Evolutionary conservation across 345 rosid genomes (phyloP).

Genomic region (Turnera subulata): DNA sequence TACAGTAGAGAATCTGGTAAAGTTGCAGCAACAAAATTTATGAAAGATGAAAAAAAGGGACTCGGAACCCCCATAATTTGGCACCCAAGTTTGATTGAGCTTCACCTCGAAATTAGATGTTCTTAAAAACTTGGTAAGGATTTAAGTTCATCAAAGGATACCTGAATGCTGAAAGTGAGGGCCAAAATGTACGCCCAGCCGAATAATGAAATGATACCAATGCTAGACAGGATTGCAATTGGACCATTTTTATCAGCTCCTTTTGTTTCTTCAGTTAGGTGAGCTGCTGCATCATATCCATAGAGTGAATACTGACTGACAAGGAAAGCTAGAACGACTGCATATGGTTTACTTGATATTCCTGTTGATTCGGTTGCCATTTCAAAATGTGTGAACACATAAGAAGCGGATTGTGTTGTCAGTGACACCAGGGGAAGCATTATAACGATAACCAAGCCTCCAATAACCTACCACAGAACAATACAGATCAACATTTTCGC

Average conservation of each 20-base stretch:
- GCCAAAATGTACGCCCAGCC: constrained; percentile 66
- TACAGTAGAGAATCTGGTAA: background rate
- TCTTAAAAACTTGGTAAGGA: background rate
- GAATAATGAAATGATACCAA: constrained; percentile 51
- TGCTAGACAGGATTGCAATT: constrained; percentile 52
- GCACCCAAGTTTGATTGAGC: no score
- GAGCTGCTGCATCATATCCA: constrained; percentile 64
- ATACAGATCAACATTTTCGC: background rate
- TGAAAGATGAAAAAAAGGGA: background rate
- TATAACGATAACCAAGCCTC: constrained; percentile 46
- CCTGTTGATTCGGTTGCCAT: constrained; percentile 42
- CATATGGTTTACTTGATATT: constrained; percentile 51
- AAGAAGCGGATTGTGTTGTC: constrained; percentile 47
- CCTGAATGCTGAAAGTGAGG: constrained; percentile 59
- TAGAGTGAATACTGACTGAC: constrained; percentile 60
- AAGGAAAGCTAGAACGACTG: constrained; percentile 46
- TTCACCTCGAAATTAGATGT: no score
- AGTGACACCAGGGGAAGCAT: constrained; percentile 55
- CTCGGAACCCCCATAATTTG: no score
- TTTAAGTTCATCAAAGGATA: constrained; percentile 3
- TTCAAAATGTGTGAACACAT: constrained; percentile 49
- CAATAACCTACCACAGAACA: constrained; percentile 36
- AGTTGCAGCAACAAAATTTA: background rate
- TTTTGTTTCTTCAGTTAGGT: constrained; percentile 68
- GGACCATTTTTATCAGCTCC: constrained; percentile 64